A percentile compares a stretch with the other conserved stretches of the same genome.
phyloP scores from a whole-genome alignment of 139 green algal genomes.

The Tetraselmis striata region DNA sequence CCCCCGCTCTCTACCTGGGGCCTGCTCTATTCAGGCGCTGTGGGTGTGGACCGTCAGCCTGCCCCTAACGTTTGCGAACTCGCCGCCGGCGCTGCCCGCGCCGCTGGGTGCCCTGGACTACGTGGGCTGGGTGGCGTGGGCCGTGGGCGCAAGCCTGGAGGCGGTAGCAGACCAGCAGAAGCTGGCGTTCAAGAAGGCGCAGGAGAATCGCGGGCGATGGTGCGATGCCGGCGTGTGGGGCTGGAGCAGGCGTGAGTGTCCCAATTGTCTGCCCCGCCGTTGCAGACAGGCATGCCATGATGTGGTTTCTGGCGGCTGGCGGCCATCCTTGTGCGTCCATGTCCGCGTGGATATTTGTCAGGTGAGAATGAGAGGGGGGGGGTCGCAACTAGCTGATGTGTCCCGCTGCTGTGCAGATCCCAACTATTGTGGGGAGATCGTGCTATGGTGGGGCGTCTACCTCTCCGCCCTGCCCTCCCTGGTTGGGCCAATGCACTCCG shows the following conservation, averaged over 20 bases:
- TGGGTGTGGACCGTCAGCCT: slow-evolving; percentile 5
- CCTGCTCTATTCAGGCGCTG: slow-evolving; percentile 1
- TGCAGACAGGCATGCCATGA: no score
- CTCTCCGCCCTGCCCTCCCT: neutral
- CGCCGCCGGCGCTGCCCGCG: neutral
- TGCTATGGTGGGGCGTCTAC: slow-evolving; percentile 3
- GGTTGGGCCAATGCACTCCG: neutral
- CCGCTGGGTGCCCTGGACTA: slow-evolving; percentile 3
- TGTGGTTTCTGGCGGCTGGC: no score
- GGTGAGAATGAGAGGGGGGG: no score
- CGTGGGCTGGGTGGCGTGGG: slow-evolving; percentile 2
- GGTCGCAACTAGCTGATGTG: no score
- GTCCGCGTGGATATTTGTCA: no score
- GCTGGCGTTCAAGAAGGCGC: neutral
- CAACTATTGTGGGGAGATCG: slow-evolving; percentile 6
- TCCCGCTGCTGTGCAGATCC: neutral
- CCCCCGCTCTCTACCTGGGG: no score
- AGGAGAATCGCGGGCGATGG: neutral
- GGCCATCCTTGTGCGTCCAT: no score
- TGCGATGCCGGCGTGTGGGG: slow-evolving; percentile 1
- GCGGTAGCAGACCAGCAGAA: slow-evolving; percentile 1
- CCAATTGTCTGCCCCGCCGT: no score
- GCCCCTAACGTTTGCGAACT: neutral
- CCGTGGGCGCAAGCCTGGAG: neutral
- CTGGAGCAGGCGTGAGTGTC: neutral